phyloP scores from a whole-genome alignment of 2,329 filamentous ascomycete genomes.

The Fusarium pseudoanthophilum region DNA sequence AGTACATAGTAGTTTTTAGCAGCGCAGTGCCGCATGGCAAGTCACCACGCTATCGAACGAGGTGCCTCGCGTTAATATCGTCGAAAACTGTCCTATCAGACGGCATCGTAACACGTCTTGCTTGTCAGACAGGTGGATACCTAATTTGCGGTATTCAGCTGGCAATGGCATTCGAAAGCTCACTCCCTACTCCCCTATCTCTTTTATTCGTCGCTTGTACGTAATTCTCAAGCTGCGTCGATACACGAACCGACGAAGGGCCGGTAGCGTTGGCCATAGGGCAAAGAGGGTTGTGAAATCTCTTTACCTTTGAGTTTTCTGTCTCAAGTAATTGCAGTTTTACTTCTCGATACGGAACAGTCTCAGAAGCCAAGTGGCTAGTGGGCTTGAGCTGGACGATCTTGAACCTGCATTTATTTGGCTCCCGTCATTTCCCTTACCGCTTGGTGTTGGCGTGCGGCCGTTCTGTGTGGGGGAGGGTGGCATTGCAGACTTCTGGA shows the following conservation, averaged over 20 bases:
- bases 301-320: slow-evolving; percentile 23
- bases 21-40: neutral
- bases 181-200: slow-evolving; percentile 1
- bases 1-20: neutral
- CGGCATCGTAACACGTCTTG: slow-evolving; percentile 1
- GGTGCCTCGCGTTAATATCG: slow-evolving; percentile 3
- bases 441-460: slow-evolving; percentile 24
- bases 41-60: slow-evolving; percentile 9
- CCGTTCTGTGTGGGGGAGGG: slow-evolving; percentile 29
- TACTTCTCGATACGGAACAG: slow-evolving; percentile 26
- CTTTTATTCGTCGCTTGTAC: slow-evolving; percentile 24
- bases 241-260: slow-evolving; percentile 26
- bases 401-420: slow-evolving; percentile 34
- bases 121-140: slow-evolving; percentile 18
- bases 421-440: slow-evolving; percentile 32
- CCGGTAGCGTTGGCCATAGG: slow-evolving; percentile 11
- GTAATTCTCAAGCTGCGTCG: slow-evolving; percentile 20
- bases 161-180: slow-evolving; percentile 23
- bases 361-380: slow-evolving; percentile 32
- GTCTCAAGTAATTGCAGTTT: slow-evolving; percentile 6
- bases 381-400: slow-evolving; percentile 22
- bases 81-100: slow-evolving; percentile 7
- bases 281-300: slow-evolving; percentile 11
- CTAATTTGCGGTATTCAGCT: slow-evolving; percentile 14
- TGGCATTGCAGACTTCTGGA: slow-evolving; percentile 40